Evolutionary conservation across 164 flowering plant genomes (phyloP), one percentile per base, ranked within the genome.

Genomic region (Kalanchoe fedtschenkoi): DNA sequence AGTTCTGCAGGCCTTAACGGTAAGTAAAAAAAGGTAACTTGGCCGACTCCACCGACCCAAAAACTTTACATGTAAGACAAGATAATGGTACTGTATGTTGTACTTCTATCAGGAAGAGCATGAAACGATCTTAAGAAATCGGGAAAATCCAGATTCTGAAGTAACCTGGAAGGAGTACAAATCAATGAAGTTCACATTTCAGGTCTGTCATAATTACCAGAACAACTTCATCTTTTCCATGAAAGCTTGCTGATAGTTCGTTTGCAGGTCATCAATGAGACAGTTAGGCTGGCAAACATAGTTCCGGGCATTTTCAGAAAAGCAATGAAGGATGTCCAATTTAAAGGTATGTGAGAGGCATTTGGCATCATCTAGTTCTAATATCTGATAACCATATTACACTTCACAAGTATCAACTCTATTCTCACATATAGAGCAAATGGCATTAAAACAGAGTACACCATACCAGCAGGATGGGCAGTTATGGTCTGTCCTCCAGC

Each of bases 251-350:
- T 22, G 53, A n/a, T 38, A 33, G 5, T 63, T 66, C 30, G 32
- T 57, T 58, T 74, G 71, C 83, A 87, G 95, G 63, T 87, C 65
- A 87, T 87, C 62, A 78, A 77, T 62, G 95, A 87, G 71, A 87
- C 86, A 65, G 83, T 80, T 30, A 80, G 89, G 67, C 62, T 84
- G 64, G 95, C 87, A 58, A 84, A 87, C 61, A 87, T 87, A 65
- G 89, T 76, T 35, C 93, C 89, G 6, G 85, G 74, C 30, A 77
- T 84, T 53, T 83, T 87, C 78, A 75, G 95, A 62, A 81, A 73
- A 69, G 74, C 88, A 56, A 65, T 83, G 22, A 71, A 59, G 54
- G 86, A 71, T 16, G 57, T 66, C 53, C 26, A 61, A 9, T 37
- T 65, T 3, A 44, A 68, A 34, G 33, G 19, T 13, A 37, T 13